Evolutionary conservation across 2,329 filamentous ascomycete genomes (phyloP), one percentile per base, ranked within the genome.

Genomic region (Dactylellina drechsleri): DNA sequence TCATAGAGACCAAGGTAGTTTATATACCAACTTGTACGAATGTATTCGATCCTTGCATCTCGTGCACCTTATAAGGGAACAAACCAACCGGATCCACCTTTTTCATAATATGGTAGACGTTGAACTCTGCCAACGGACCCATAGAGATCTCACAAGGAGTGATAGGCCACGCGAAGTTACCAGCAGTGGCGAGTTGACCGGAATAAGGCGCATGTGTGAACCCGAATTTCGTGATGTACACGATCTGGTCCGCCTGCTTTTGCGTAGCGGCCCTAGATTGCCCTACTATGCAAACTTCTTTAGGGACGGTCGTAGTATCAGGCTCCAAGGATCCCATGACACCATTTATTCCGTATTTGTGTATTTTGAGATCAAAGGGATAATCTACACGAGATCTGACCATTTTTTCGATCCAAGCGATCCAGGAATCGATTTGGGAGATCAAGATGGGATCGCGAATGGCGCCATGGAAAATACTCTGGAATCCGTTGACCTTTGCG

Each of bases 181-280:
- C 86, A 0, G 83, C 81, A 0, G 85, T 87, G 0, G 85, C 85
- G n/a, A 84, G 83, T 77, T 87, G 85, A 0, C 83, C 83, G 0
- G 81, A 80, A 64, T 87, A 87, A 0, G 83, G 81, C 0, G 80
- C 83, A 74, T 87, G 86, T 53, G 83, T 80, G n/a, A 80, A 80
- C 1, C 79, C 83, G 7, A 84, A 80, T 50, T 83, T 82, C 0
- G 83, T 83, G 5, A 81, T 82, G 20, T 81, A 81, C 3, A 82
- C 83, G 31, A 86, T 80, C 13, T 80, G 82, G 4, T 81, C 84
- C 0, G 86, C 84, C 0, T 84, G 71, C 4, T 82, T 80, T 66
- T 87, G 85, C 0, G 84, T 83, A 0, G 81, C 71, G 0, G 85
- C 86, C 2, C 85, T 77, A 0, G 81, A 83, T 61, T 87, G 85